Percentiles rank a stretch among this genome's conserved stretches.
These are phyloP conservation scores for Cercophora sp. DNA, from an alignment of 495 filamentous ascomycete genomes.

Conservation along the genomic window DNA sequence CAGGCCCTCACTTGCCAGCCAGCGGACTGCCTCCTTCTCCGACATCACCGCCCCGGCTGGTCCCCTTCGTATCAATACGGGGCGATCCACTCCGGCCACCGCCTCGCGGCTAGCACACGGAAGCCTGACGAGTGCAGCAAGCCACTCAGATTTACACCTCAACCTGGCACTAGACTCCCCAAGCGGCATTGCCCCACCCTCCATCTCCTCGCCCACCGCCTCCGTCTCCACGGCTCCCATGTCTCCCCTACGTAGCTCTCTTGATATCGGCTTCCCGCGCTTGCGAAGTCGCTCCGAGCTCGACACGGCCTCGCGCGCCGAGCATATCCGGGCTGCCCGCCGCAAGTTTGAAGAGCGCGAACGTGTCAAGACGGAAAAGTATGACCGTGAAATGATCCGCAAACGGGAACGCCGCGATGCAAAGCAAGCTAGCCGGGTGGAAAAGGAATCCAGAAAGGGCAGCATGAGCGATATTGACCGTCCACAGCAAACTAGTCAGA, in stretches of 20 bases:
- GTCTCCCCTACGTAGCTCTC: constrained; percentile 48
- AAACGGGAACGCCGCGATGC: constrained; percentile 46
- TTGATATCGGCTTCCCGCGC: constrained; percentile 48
- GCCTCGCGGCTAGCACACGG: constrained; percentile 39
- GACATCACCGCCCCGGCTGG: constrained; percentile 31
- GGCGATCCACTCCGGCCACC: constrained; percentile 27
- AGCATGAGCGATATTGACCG: constrained; percentile 25
- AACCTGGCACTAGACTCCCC: constrained; percentile 31
- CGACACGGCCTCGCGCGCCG: constrained; percentile 41
- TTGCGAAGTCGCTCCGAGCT: constrained; percentile 50
- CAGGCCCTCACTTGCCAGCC: constrained; percentile 36
- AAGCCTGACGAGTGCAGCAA: constrained; percentile 27
- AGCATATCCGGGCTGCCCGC: constrained; percentile 48
- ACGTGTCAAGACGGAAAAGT: constrained; percentile 52
- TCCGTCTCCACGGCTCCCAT: constrained; percentile 32
- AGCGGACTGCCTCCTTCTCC: constrained; percentile 41
- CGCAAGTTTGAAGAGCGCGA: constrained; percentile 53
- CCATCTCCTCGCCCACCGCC: constrained; percentile 18
- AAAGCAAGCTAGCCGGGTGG: constrained; percentile 41
- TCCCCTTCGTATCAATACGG: constrained; percentile 42
- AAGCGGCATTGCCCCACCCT: constrained; percentile 10
- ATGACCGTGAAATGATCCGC: constrained; percentile 51
- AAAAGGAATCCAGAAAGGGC: constrained; percentile 35
- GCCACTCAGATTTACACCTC: constrained; percentile 39
- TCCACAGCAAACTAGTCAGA: neutral